Conservation (phyloP, 2,329 filamentous ascomycete species). For the Pyrenochaeta sp. region DNA sequence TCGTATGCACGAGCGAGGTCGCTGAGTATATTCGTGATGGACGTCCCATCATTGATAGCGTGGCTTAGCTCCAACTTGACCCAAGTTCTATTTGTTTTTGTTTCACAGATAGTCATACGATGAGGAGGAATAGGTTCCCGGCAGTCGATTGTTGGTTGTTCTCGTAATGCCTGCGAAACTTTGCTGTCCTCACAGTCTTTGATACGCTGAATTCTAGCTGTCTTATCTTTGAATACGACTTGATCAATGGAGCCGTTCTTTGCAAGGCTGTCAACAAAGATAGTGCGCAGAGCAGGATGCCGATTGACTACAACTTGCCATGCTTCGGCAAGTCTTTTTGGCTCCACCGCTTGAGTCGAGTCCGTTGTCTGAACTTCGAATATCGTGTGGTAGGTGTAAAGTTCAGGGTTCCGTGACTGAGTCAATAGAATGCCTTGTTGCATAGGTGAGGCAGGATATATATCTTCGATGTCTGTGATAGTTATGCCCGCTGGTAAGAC, state of each 20-base stretch:
- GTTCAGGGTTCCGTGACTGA: constrained; percentile 38
- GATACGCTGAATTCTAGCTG: constrained; percentile 35
- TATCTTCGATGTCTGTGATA: constrained; percentile 36
- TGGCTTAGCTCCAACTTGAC: constrained; percentile 62
- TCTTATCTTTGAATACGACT: constrained; percentile 38
- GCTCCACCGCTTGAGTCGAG: constrained; percentile 22
- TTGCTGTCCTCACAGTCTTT: constrained; percentile 31
- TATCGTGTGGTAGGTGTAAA: constrained; percentile 42
- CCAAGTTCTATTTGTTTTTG: constrained; percentile 48
- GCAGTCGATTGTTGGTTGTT: constrained; percentile 36
- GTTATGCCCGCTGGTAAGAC: constrained; percentile 26
- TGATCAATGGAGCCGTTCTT: constrained; percentile 45
- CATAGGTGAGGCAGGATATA: constrained; percentile 43
- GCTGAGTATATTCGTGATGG: constrained; percentile 58
- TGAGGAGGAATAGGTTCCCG: constrained; percentile 52
- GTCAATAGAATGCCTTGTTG: constrained; percentile 42
- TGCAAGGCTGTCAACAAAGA: constrained; percentile 47
- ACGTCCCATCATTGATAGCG: constrained; percentile 60
- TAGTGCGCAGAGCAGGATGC: constrained; percentile 40
- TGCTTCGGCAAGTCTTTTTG: constrained; percentile 37
- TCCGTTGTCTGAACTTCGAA: constrained; percentile 36
- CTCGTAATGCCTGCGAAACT: constrained; percentile 24
- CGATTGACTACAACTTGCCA: constrained; percentile 48
- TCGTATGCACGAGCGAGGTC: constrained; percentile 58
- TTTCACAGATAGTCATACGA: constrained; percentile 57